Base-by-base conservation (phyloP, 306 rosid species). In the Rosa rugosa region DNA sequence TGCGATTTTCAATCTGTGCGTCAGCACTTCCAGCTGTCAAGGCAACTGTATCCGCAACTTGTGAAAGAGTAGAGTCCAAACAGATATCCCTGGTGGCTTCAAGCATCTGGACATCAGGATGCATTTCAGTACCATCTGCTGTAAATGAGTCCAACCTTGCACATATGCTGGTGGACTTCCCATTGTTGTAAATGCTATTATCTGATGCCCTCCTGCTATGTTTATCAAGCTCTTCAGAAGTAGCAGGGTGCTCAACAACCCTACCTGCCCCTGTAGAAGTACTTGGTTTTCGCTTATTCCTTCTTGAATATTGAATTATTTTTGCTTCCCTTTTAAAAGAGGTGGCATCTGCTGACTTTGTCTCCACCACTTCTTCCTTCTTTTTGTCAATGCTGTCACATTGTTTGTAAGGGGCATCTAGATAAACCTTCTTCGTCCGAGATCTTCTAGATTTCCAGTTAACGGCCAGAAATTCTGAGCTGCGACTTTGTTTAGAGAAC, bases 301-400 rank as follows among this genome's bases (percentile, higher is more conserved):
- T 90, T 84, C 98, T 90, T 68, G 93, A 85, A 84, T 95, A 95
- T 56, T 90, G 98, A 87, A 95, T 73, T 62, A 95, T 67, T 79
- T 84, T 90, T 77, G 53, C 75, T 54, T 85, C 86, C 17, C 84
- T 87, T 69, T 78, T 77, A 56, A 46, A 62, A 75, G 54, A 12
- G 72, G 85, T 27, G 42, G 45, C 80, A 77, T 79, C 83, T 31
- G 77, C 82, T 31, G 78, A 41, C 54, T 69, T 81, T 80, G 80
- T 84, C 63, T 51, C 84, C 64, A 20, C 68, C 71, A 40, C 82
- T 81, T 67, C 91, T 74, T 82, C 87, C 71, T 82, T 87, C 87
- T 87, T 88, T 72, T 69, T 73, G 80, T 88, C 85, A 77, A 65
- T 44, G 42, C 49, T 67, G 71, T 85, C 78, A 75, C 78, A 71